A percentile compares a stretch with the other conserved stretches of the same genome.
Evolutionary conservation across 257 asterid genomes (phyloP).

Genomic region (Fraxinus americana): DNA sequence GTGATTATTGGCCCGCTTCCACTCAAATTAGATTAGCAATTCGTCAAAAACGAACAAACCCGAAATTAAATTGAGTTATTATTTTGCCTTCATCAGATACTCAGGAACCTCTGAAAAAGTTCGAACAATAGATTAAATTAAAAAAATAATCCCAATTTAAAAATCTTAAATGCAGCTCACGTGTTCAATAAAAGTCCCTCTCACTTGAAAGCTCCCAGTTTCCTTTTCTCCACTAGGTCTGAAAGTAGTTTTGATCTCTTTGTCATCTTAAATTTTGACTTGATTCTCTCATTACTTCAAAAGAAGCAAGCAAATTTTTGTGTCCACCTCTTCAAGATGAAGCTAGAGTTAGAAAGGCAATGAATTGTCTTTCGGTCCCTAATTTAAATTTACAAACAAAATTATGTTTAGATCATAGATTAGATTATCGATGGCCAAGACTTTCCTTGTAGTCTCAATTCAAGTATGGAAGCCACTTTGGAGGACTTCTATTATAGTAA

Average conservation of each 20-base stretch:
- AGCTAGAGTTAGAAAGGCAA: not conserved
- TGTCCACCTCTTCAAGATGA: not conserved
- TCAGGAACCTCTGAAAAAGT: too few species aligned
- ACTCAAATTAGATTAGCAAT: too few species aligned
- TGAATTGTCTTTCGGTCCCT: not conserved
- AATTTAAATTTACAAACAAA: not conserved
- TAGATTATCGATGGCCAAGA: not conserved
- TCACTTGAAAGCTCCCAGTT: not conserved
- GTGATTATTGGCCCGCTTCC: too few species aligned
- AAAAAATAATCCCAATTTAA: not conserved
- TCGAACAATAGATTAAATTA: conserved; percentile 5
- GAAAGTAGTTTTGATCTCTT: conserved; percentile 19
- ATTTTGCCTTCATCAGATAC: too few species aligned
- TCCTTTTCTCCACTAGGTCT: not conserved
- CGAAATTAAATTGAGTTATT: too few species aligned
- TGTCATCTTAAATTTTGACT: conserved; percentile 6
- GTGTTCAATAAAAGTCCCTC: not conserved
- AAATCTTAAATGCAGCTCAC: not conserved
- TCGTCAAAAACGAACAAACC: too few species aligned
- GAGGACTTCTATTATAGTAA: not conserved
- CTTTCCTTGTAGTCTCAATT: not conserved
- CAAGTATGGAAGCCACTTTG: not conserved
- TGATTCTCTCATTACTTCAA: conserved; percentile 3
- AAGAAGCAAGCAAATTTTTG: not conserved
- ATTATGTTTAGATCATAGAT: not conserved